These are phyloP conservation scores for Blepharisma stoltei DNA, from an alignment of 73 alveolate genomes.

Conservation along the genomic window DNA sequence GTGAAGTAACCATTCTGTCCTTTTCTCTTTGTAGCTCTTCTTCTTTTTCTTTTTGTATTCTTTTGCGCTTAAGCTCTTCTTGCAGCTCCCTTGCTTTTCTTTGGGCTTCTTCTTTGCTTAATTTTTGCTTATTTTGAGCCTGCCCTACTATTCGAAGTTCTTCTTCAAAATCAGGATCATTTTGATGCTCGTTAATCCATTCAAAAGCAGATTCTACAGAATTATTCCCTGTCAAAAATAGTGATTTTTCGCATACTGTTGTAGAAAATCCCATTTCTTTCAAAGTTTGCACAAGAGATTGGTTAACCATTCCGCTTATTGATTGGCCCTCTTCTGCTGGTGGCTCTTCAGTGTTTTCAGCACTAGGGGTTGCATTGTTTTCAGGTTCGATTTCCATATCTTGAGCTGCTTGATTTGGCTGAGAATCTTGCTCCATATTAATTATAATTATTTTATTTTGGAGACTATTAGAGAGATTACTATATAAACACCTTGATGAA, in stretches of 20 bases:
- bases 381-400: too few relatives aligned
- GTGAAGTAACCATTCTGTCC: too few relatives aligned
- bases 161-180: constrained; percentile 62
- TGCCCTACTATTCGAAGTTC: constrained; percentile 37
- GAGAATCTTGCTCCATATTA: too few relatives aligned
- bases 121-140: constrained; percentile 25
- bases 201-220: constrained; percentile 55
- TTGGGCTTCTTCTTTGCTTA: constrained; percentile 52
- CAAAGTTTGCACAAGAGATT: constrained; percentile 35
- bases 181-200: constrained; percentile 56
- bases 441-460: too few relatives aligned
- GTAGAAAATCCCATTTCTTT: constrained; percentile 67
- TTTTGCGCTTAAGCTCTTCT: constrained; percentile 38
- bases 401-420: too few relatives aligned
- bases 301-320: constrained; percentile 45
- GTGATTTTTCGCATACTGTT: constrained; percentile 63
- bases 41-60: constrained; percentile 54
- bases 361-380: too few relatives aligned
- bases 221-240: constrained; percentile 40
- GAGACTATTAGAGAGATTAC: too few relatives aligned
- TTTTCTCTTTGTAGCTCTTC: constrained; percentile 50
- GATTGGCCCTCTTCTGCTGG: constrained; percentile 36
- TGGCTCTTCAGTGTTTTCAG: too few relatives aligned
- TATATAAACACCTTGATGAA: too few relatives aligned
- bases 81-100: constrained; percentile 51